phyloP scores from a whole-genome alignment of 176 grass and related monocot species.

The Olyra latifolia region DNA sequence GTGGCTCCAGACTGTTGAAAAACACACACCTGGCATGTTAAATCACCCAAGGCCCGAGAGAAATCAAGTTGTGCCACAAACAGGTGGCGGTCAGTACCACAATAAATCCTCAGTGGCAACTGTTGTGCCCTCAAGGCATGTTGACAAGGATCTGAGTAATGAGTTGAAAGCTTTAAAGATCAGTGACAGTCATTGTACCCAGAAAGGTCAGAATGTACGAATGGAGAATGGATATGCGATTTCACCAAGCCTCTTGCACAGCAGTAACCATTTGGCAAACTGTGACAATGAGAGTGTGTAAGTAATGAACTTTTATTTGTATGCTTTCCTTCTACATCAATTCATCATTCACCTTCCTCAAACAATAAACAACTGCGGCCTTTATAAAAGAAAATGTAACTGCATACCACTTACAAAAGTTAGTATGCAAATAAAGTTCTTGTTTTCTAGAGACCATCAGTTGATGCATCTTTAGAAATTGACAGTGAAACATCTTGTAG shows the following conservation, averaged over 20 bases:
- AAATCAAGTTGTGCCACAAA: constrained; percentile 85
- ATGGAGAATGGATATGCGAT: constrained; percentile 50
- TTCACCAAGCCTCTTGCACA: constrained; percentile 90
- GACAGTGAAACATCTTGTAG: not conserved
- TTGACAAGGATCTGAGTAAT: constrained; percentile 65
- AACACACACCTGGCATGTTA: constrained; percentile 39
- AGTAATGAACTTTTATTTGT: constrained; percentile 45
- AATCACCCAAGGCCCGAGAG: constrained; percentile 63
- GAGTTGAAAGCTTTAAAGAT: constrained; percentile 79
- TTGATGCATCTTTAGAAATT: not conserved
- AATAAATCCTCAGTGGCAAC: constrained; percentile 29
- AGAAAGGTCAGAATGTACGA: constrained; percentile 34
- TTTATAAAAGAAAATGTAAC: not conserved
- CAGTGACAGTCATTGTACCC: constrained; percentile 26
- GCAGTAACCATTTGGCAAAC: constrained; percentile 59
- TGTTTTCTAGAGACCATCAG: constrained; percentile 1
- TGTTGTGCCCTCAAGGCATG: constrained; percentile 45
- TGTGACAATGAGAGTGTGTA: constrained; percentile 78
- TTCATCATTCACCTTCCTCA: not conserved
- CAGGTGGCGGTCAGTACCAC: constrained; percentile 41
- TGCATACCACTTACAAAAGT: not conserved
- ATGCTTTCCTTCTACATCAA: not conserved
- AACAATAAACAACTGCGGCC: constrained; percentile 22
- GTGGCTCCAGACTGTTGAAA: constrained; percentile 83
- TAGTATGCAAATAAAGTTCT: not conserved